Evolutionary conservation across 371 early-diverging fungal species (phyloP).

Genomic region (Smittium culicis): DNA sequence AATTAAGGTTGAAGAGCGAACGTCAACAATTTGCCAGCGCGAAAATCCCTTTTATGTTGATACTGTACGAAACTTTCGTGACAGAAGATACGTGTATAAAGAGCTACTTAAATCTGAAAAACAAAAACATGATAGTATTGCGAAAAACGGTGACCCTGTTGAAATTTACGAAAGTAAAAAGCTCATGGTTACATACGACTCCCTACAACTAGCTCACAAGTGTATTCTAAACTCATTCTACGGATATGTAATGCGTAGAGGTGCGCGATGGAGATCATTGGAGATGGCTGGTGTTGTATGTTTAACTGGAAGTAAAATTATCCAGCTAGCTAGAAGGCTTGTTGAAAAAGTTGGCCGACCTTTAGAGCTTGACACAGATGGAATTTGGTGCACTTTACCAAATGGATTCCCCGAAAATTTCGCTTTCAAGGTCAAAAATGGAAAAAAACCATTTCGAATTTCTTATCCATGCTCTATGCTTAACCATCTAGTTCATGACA

Average conservation of each 20-base stretch:
- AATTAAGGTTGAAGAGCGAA: slow-evolving; percentile 61
- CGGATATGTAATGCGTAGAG: slow-evolving; percentile 99
- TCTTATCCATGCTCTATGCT: slow-evolving; percentile 96
- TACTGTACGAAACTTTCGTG: slow-evolving; percentile 94
- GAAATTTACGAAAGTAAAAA: slow-evolving; percentile 76
- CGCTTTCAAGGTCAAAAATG: slow-evolving; percentile 58
- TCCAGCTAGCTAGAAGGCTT: slow-evolving; percentile 86
- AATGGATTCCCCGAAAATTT: slow-evolving; percentile 85
- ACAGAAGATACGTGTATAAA: slow-evolving; percentile 98
- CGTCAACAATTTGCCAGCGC: slow-evolving; percentile 92
- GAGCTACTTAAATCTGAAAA: slow-evolving; percentile 84
- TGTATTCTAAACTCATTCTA: slow-evolving; percentile 98
- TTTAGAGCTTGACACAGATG: slow-evolving; percentile 98
- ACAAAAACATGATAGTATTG: slow-evolving; percentile 60
- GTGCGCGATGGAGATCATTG: slow-evolving; percentile 98
- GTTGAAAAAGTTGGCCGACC: slow-evolving; percentile 94
- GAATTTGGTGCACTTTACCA: slow-evolving; percentile 99
- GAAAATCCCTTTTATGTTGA: slow-evolving; percentile 99
- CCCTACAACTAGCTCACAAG: slow-evolving; percentile 98
- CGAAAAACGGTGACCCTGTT: slow-evolving; percentile 38
- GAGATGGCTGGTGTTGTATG: slow-evolving; percentile 99
- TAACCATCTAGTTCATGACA: slow-evolving; percentile 91
- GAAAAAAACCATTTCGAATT: slow-evolving; percentile 57
- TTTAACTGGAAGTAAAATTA: slow-evolving; percentile 91
- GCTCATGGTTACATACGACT: slow-evolving; percentile 91